Evolutionary conservation across 768 basidiomycete genomes (phyloP), one percentile per base, ranked within the genome.

Genomic region (Mycena rebaudengoi): DNA sequence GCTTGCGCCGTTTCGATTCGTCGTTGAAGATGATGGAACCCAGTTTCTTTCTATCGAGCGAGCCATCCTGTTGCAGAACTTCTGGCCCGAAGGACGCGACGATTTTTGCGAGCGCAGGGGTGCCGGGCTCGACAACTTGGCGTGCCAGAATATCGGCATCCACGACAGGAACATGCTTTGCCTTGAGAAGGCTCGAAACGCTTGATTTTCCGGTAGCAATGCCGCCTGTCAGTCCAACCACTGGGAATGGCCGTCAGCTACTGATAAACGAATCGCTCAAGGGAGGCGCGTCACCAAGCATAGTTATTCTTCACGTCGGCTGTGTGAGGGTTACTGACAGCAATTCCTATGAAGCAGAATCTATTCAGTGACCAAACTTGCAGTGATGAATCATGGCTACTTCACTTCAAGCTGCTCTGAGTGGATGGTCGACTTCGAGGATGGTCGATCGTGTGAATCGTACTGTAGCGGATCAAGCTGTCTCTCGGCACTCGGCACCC

Each of bases 181-280:
- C 79, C 52, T 84, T 83, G 33, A 99, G 82, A 40, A 96, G 81
- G 7, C 79, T 76, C 0, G 96, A 94, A 12, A 96, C 98, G 13
- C 95, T 92, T 0, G 96, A 98, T 79, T 99, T 99, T 54, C 97
- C 96, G 7, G 95, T 96, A 21, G 96, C 94, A 60, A 99, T 98
- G 2, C 96, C 95, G 8, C 98, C 98, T 28, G 97, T 98, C 21
- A 99, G 86, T 39, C 98, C 97, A 64, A 98, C 86, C 61, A 99
- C 96, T 97, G 53, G 20, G 13, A 37, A n/a, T 35, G 1, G 30
- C 28, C 43, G 29, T 57, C 39, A 64, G 49, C 3, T 21, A 28
- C 21, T 29, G 10, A 46, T 16, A 14, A 7, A 11, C 18, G 23
- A 14, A 14, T 18, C 5, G n/a, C 23, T 37, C 18, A 4, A 39